Evolutionary conservation across 2,329 filamentous ascomycete species (phyloP).

Genomic region (Nothophoma quercina): DNA sequence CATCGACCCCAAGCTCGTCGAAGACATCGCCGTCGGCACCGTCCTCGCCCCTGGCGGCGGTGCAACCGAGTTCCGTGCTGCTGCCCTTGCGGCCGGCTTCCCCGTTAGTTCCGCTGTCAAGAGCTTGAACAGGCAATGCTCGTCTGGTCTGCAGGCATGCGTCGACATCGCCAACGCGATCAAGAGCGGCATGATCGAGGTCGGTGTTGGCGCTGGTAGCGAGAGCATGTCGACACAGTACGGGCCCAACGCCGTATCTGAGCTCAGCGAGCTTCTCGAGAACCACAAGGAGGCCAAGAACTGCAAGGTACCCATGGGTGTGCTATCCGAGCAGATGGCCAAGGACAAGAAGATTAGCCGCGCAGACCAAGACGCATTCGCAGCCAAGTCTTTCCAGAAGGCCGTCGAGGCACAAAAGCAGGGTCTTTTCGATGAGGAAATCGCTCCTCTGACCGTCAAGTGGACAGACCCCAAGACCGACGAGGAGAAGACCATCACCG

Average conservation of each 20-base stretch:
- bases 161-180: conserved; percentile 96
- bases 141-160: conserved; percentile 88
- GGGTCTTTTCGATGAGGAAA: conserved; percentile 94
- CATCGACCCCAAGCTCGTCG: conserved; percentile 86
- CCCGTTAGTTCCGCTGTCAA: conserved; percentile 84
- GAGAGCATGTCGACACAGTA: conserved; percentile 97
- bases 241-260: conserved; percentile 84
- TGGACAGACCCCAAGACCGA: conserved; percentile 90
- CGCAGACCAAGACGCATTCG: conserved; percentile 85
- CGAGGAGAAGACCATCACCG: conserved; percentile 82
- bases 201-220: conserved; percentile 92
- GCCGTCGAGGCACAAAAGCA: conserved; percentile 82
- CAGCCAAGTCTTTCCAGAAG: conserved; percentile 91
- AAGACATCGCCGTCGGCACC: conserved; percentile 90
- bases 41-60: conserved; percentile 93
- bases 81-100: conserved; percentile 88
- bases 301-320: conserved; percentile 98
- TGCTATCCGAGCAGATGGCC: conserved; percentile 93
- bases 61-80: conserved; percentile 95
- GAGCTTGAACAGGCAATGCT: conserved; percentile 93
- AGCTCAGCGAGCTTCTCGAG: conserved; percentile 91
- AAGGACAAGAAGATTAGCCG: conserved; percentile 79
- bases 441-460: conserved; percentile 83
- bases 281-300: conserved; percentile 82
- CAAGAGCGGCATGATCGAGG: conserved; percentile 88